phyloP scores from a whole-genome alignment of 495 filamentous ascomycete species.

The Penicillium egyptiacum region DNA sequence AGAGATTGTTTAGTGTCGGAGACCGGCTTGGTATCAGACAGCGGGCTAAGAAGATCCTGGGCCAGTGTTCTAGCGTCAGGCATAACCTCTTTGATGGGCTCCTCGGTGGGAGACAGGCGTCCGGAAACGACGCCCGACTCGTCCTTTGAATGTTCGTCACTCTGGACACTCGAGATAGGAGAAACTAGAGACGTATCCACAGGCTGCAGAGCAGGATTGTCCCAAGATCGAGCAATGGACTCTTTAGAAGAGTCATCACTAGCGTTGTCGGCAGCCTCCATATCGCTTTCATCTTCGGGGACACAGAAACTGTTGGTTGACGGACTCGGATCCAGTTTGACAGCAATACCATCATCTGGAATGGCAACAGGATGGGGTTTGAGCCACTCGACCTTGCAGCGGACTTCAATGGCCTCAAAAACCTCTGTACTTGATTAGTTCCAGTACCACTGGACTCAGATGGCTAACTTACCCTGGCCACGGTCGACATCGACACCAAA shows the following conservation, averaged over 20 bases:
- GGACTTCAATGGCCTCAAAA: conserved; percentile 41
- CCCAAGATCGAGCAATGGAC: not conserved
- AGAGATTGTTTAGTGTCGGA: not conserved
- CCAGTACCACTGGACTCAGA: no score
- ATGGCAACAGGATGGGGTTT: conserved; percentile 9
- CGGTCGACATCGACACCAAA: conserved; percentile 57
- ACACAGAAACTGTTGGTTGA: conserved; percentile 46
- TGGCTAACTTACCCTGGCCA: conserved; percentile 40
- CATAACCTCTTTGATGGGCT: not conserved
- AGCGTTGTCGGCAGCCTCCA: not conserved
- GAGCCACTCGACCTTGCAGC: conserved; percentile 36
- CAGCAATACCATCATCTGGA: not conserved
- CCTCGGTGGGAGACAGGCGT: not conserved
- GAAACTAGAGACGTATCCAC: not conserved
- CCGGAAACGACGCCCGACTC: no score
- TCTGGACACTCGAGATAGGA: not conserved
- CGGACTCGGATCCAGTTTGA: conserved; percentile 8
- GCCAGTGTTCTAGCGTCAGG: not conserved
- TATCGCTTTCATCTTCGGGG: conserved; percentile 33
- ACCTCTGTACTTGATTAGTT: conserved; percentile 31
- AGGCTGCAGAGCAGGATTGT: not conserved
- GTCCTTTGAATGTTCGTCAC: not conserved
- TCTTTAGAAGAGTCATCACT: conserved; percentile 5
- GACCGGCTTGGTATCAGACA: not conserved
- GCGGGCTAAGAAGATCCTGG: not conserved